These are phyloP conservation scores for Cadophora malorum DNA, from an alignment of 2,329 filamentous ascomycete species.

Conservation along the genomic window DNA sequence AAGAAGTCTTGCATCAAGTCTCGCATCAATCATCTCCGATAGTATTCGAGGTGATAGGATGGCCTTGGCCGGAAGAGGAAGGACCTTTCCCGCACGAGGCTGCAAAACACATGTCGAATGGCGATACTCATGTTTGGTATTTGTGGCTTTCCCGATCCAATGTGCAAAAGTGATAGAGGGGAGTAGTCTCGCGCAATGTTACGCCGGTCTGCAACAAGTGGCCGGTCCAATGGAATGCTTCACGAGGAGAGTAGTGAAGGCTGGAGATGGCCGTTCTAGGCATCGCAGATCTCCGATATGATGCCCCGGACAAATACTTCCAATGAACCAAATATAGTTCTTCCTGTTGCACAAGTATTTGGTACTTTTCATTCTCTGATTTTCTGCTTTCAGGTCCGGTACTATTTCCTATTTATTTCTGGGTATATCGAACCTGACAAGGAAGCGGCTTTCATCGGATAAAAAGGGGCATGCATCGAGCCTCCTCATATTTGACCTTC, in stretches of 20 bases:
- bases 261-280: neutral
- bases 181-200: neutral
- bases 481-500: neutral
- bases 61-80: neutral
- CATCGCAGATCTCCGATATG: conserved; percentile 1
- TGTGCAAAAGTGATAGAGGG: conserved; percentile 5
- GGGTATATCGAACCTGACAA: neutral
- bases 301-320: neutral
- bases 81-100: neutral
- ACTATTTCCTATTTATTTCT: neutral
- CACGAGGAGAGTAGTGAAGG: neutral
- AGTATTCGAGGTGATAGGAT: neutral
- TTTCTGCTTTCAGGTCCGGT: too few species aligned
- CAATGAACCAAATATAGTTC: neutral
- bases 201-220: neutral
- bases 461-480: neutral
- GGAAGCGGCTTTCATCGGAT: conserved; percentile 1
- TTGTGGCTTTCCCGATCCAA: neutral
- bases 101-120: conserved; percentile 5
- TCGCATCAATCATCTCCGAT: neutral
- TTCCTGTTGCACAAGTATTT: neutral
- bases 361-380: neutral
- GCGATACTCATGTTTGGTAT: neutral
- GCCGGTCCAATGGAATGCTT: neutral
- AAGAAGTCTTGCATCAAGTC: neutral